Evolutionary conservation across 441 rosid species (phyloP).

Genomic region (Euphorbia neoarborescens): DNA sequence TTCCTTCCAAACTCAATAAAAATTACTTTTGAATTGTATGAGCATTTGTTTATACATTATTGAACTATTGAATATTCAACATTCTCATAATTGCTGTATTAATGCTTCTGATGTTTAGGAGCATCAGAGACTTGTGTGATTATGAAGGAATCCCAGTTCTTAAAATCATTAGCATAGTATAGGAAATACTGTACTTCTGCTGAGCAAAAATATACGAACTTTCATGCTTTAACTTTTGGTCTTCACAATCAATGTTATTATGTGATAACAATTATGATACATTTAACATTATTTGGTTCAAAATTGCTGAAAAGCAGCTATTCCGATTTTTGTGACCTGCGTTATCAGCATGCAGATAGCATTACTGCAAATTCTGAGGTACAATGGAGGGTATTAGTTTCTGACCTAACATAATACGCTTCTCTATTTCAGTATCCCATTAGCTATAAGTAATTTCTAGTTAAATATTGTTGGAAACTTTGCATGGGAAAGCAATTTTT

Average conservation of each 20-base stretch:
- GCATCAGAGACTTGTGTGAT: neutral
- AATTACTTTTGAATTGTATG: neutral
- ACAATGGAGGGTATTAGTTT: neutral
- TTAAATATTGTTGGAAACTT: neutral
- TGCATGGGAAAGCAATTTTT: slow-evolving; percentile 1
- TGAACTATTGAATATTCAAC: neutral
- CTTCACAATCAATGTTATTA: neutral
- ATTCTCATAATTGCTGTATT: neutral
- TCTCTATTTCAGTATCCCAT: neutral
- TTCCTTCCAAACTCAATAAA: neutral
- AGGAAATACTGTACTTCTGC: neutral
- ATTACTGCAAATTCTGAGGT: neutral
- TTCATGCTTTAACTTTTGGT: neutral
- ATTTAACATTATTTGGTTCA: neutral
- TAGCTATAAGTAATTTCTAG: neutral
- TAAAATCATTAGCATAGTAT: neutral
- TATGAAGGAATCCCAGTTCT: neutral
- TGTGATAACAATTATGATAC: neutral
- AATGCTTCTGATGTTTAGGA: neutral
- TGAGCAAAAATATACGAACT: neutral
- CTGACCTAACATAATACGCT: neutral
- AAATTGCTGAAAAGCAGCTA: too few species aligned
- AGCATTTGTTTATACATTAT: neutral
- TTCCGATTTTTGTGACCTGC: neutral
- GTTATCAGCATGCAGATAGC: neutral